phyloP scores from a whole-genome alignment of 306 rosid species.

The Lathyrus oleraceus region DNA sequence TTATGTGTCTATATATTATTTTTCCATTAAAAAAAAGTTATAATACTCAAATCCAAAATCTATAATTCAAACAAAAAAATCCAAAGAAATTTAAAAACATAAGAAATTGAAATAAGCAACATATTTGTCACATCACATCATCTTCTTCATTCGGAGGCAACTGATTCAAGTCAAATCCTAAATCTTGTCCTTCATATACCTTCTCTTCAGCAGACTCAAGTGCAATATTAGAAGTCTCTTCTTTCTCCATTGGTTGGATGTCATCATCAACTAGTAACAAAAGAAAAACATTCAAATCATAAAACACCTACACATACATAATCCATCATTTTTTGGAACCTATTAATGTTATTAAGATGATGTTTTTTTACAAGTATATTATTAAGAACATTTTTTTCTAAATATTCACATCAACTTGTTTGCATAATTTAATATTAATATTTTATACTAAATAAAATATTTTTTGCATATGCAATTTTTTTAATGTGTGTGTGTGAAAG shows the following conservation, averaged over 20 bases:
- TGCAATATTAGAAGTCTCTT: background rate
- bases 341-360: too few relatives aligned
- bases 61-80: background rate
- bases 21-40: background rate
- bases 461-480: background rate
- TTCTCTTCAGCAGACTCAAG: background rate
- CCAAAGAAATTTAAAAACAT: background rate
- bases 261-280: background rate
- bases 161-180: background rate
- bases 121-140: background rate
- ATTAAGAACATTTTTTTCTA: background rate
- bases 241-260: background rate
- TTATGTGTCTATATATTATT: background rate
- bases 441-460: background rate
- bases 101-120: background rate
- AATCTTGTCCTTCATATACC: background rate
- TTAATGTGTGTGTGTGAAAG: too few relatives aligned
- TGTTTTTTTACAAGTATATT: background rate
- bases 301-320: background rate
- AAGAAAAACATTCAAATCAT: background rate
- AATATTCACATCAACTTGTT: background rate
- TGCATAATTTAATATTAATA: background rate
- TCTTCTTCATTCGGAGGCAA: background rate
- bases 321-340: too few relatives aligned
- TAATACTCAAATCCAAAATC: background rate